Base-by-base conservation (phyloP, 2,329 filamentous ascomycete genomes). In the Cladophialophora carrionii region DNA sequence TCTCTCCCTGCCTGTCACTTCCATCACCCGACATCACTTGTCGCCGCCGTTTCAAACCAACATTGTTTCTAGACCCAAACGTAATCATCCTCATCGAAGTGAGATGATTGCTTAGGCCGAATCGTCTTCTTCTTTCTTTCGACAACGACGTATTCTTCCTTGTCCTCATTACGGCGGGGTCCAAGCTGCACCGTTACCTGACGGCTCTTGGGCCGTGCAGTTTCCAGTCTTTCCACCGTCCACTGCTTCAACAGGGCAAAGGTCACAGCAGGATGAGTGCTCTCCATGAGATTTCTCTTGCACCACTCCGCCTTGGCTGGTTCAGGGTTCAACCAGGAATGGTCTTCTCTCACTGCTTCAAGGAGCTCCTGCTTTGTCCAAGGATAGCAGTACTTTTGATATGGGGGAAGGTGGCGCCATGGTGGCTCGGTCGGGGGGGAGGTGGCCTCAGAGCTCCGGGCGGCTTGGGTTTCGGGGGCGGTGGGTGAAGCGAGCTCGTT, bases 331-430 rank as follows among this genome's bases (percentile, higher is more conserved):
- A 72, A 56, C 68, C 69, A 72, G n/a, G 60, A 48, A 53, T 71
- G 68, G 29, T 71, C 66, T 7, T 65, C 52, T 43, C 65, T 66
- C 46, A 72, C 56, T n/a, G 69, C 62, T 29, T 60, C 64, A 9
- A 66, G 29, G 22, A 72, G 55, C 24, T 71, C 68, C 37, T 61
- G 61, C 37, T 71, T 70, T 48, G 70, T 72, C 68, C 70, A 72
- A 37, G 68, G 66, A 37, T 63, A 65, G 10, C 60, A 58, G 26
- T 58, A 53, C n/a, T 64, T 51, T 14, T 64, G 54, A 12, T 62
- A 22, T 1, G 51, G 32, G 8, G 67, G 65, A 48, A 66, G 32
- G 17, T 55, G 62, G 56, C 51, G 55, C 70, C 57, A 66, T 12
- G 48, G 24, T 31, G 49, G 43, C 24, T 48, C 68, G 24, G 37